Base-by-base conservation (phyloP, 441 rosid species). In the Bocquillonia castaneifolia region DNA sequence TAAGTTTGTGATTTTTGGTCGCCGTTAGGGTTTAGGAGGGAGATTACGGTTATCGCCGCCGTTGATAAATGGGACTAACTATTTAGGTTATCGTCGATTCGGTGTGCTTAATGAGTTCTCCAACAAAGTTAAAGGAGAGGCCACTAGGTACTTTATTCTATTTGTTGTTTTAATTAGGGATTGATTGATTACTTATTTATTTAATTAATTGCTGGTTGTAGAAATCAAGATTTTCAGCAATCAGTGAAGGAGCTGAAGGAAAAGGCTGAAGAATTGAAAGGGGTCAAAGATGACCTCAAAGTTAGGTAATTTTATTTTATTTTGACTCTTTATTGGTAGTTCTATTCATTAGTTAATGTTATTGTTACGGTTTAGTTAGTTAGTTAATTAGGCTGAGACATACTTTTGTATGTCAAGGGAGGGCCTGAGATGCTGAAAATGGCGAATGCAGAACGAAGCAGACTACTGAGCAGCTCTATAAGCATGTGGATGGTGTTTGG, bases 391-490 rank as follows among this genome's bases (percentile, higher is more conserved):
- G 83, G 81, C 79, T 83, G 77, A 84, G 84, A 72, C 83, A 85
- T 76, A 82, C 79, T 64, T 63, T 79, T 76, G 84, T 77, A 83
- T 79, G 85, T 76, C 85, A 84, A 77, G 81, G 84, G 78, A 77
- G 86, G 68, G 79, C 87, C 87, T 85, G 85, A 89, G 87, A 81
- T 81, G 86, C 76, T 88, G 80, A 80, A 82, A 48, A 77, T 87
- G 85, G 78, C 73, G 71, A 83, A 80, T 86, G 91, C 92, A 91
- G 97, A 88, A 88, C 96, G 5, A 93, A 89, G 86, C 87, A 91
- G 87, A 93, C 86, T 32, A 78, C 93, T 51, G 92, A 87, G 89
- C 76, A 89, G 89, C 84, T 91, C 22, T 89, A 88, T 82, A 89
- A 85, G 77, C 95, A 81, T 59, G 97, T 83, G 22, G 97, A 91